Percentiles rank a stretch among this genome's conserved stretches.
Conservation (phyloP, 352 stramenopile genomes). For the Thraustochytrium sp. region DNA sequence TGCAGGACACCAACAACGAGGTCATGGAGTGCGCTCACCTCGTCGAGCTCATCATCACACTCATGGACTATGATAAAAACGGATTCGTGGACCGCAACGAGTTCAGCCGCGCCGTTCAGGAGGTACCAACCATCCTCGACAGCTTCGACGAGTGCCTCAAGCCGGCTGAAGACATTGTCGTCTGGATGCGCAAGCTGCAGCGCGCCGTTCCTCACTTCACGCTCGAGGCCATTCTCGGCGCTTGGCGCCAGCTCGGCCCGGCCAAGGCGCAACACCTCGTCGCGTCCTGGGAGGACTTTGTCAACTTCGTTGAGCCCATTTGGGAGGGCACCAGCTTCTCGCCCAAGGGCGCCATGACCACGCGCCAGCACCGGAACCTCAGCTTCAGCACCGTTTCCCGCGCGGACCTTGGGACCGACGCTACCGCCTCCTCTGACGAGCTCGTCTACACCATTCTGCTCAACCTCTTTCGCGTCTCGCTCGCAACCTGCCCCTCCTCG, state of each 20-base stretch:
- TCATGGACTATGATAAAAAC: slow-evolving; percentile 45
- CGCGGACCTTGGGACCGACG: not conserved
- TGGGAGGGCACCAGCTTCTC: not conserved
- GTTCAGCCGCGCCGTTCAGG: slow-evolving; percentile 8
- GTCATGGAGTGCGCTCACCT: slow-evolving; percentile 40
- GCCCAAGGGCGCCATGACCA: not conserved
- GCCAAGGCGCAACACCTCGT: not conserved
- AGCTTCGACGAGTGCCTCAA: slow-evolving; percentile 45
- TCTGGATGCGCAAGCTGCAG: not conserved
- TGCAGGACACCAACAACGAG: slow-evolving; percentile 42
- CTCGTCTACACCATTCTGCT: slow-evolving; percentile 15
- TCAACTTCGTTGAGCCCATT: slow-evolving; percentile 26
- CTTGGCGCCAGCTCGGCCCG: not conserved
- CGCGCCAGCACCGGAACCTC: not conserved
- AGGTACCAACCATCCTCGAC: slow-evolving; percentile 23
- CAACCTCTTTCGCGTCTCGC: slow-evolving; percentile 1
- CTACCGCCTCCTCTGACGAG: not conserved
- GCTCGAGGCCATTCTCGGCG: not conserved
- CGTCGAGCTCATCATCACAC: slow-evolving; percentile 44
- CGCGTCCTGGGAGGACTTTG: not conserved
- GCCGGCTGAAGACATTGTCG: not conserved
- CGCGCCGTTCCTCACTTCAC: not conserved
- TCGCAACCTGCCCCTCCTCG: not conserved
- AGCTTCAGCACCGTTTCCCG: not conserved
- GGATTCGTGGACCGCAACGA: slow-evolving; percentile 14